Evolutionary conservation across 805 yeast genomes (phyloP).

Genomic region (Saturnispora quitensis): DNA sequence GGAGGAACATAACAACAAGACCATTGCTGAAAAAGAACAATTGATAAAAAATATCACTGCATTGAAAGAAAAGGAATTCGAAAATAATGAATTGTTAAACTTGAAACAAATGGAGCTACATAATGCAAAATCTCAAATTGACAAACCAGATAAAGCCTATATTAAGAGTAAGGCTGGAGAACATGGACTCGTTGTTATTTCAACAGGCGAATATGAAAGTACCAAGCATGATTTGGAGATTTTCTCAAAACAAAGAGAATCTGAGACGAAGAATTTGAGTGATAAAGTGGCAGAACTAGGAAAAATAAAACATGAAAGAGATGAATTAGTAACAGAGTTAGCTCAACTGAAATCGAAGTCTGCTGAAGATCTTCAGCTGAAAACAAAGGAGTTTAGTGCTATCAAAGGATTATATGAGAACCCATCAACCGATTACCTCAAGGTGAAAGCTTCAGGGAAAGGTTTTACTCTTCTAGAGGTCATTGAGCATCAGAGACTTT

Average conservation of each 20-base stretch:
- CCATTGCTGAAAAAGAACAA: conserved; percentile 4
- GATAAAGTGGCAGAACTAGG: neutral
- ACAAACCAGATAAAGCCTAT: conserved; percentile 16
- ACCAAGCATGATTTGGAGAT: neutral
- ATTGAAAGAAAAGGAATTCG: neutral
- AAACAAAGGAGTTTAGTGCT: neutral
- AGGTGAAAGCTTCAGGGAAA: neutral
- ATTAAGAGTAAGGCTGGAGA: conserved; percentile 11
- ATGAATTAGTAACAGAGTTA: neutral
- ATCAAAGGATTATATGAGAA: conserved; percentile 8
- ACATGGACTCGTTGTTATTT: conserved; percentile 13
- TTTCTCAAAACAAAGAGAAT: neutral
- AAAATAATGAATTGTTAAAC: neutral
- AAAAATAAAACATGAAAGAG: neutral
- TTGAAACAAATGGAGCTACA: neutral
- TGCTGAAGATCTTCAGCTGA: neutral
- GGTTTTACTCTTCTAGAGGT: conserved; percentile 3
- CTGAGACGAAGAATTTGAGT: neutral
- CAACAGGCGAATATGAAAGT: conserved; percentile 7
- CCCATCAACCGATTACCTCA: conserved; percentile 10
- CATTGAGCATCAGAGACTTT: neutral
- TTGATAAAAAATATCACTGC: neutral
- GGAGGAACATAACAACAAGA: neutral
- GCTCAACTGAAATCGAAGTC: neutral
- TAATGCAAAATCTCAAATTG: neutral